Evolutionary conservation across 2,329 filamentous ascomycete species (phyloP).

Genomic region (Taxawa tesnikishii): DNA sequence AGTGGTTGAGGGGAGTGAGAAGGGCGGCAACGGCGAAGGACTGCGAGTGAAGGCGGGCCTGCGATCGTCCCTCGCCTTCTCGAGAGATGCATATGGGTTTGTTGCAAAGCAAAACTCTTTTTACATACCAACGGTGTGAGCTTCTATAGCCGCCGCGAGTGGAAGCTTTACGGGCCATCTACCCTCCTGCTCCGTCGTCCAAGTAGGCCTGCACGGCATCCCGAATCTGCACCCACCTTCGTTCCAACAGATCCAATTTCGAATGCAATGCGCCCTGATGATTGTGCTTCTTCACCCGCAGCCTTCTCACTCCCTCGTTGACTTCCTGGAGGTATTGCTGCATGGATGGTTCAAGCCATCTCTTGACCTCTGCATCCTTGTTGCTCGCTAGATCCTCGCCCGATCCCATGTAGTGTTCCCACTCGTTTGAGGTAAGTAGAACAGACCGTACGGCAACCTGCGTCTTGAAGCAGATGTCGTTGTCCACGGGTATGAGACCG

Average conservation of each 20-base stretch:
- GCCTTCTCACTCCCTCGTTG: slow-evolving; percentile 6
- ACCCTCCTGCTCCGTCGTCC: too few relatives aligned
- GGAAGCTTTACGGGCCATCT: too few relatives aligned
- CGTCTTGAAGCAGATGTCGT: slow-evolving; percentile 30
- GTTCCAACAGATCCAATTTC: slow-evolving; percentile 9
- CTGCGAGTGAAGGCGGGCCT: too few relatives aligned
- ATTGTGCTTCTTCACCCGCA: slow-evolving; percentile 3
- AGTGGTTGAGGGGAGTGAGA: too few relatives aligned
- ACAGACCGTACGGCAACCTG: slow-evolving; percentile 28
- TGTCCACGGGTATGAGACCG: slow-evolving; percentile 15
- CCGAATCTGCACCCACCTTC: slow-evolving; percentile 26
- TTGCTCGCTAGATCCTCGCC: slow-evolving; percentile 19
- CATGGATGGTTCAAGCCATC: slow-evolving; percentile 12
- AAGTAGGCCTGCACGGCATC: slow-evolving; percentile 10
- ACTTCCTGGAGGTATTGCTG: slow-evolving; percentile 5
- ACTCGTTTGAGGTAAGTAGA: slow-evolving; percentile 22
- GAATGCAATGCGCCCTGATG: background rate
- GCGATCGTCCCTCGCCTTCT: too few relatives aligned
- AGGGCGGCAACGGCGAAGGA: too few relatives aligned
- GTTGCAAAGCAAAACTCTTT: too few relatives aligned
- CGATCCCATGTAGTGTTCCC: slow-evolving; percentile 23
- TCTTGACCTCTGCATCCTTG: slow-evolving; percentile 13
- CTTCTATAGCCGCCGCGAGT: too few relatives aligned
- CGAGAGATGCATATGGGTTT: too few relatives aligned
- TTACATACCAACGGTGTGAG: too few relatives aligned